A percentile compares a stretch with the other conserved stretches of the same genome.
Conservation (phyloP, 139 green algal genomes). For the Medakamo hakoo region DNA sequence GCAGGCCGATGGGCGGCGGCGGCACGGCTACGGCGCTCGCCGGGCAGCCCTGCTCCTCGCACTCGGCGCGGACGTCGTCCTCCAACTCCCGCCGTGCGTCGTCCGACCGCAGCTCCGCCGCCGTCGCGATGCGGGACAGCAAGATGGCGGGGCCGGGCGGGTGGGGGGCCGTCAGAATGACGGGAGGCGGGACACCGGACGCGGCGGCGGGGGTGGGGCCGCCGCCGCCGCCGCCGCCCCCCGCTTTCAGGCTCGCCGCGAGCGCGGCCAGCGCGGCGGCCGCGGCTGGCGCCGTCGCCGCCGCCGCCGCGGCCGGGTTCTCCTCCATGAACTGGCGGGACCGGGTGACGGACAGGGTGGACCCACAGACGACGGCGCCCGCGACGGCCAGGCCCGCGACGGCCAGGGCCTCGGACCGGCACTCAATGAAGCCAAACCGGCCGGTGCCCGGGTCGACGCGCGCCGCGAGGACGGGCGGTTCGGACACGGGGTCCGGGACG, state of each 20-base stretch:
- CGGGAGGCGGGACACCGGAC: not conserved
- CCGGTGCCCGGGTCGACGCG: constrained; percentile 31
- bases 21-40: constrained; percentile 37
- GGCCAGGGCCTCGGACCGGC: constrained; percentile 60
- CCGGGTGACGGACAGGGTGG: no score
- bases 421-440: constrained; percentile 81
- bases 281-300: constrained; percentile 11
- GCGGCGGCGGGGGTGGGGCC: constrained; percentile 4
- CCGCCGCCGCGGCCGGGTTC: constrained; percentile 30
- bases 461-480: constrained; percentile 46
- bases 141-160: constrained; percentile 36
- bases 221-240: constrained; percentile 13
- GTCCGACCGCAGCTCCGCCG: constrained; percentile 18
- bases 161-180: not conserved
- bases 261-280: not conserved
- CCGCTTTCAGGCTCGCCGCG: constrained; percentile 2
- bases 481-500: constrained; percentile 40
- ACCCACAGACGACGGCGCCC: no score
- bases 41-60: constrained; percentile 36
- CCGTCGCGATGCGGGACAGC: constrained; percentile 46
- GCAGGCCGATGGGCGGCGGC: constrained; percentile 21
- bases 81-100: constrained; percentile 29
- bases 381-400: constrained; percentile 61
- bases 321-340: no score
- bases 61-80: constrained; percentile 55